These are phyloP conservation scores for Misopates orontium DNA, from an alignment of 257 asterid species.

Conservation along the genomic window DNA sequence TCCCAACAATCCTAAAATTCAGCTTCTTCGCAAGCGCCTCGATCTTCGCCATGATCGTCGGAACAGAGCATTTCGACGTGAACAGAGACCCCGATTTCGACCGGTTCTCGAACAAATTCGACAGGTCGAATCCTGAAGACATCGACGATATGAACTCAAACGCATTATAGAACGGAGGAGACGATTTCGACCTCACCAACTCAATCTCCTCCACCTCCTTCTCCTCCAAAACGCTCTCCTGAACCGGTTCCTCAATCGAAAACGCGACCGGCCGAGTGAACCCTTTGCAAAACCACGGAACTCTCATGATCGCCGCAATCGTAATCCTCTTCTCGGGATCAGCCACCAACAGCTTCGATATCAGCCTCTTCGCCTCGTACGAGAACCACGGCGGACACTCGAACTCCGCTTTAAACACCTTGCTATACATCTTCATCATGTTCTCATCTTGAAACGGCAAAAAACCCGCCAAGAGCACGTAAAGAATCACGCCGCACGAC, in stretches of 20 bases:
- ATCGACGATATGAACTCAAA: slow-evolving; percentile 78
- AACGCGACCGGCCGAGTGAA: slow-evolving; percentile 39
- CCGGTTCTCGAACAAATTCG: slow-evolving; percentile 50
- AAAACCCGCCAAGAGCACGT: slow-evolving; percentile 69
- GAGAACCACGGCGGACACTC: slow-evolving; percentile 79
- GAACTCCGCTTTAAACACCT: slow-evolving; percentile 67
- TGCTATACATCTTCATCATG: slow-evolving; percentile 71
- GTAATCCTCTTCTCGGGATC: slow-evolving; percentile 62
- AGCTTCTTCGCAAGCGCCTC: slow-evolving; percentile 62
- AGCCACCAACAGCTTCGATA: slow-evolving; percentile 60
- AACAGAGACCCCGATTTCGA: slow-evolving; percentile 58
- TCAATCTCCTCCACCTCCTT: slow-evolving; percentile 29
- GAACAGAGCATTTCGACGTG: slow-evolving; percentile 63
- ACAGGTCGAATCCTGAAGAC: slow-evolving; percentile 83
- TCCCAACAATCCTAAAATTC: slow-evolving; percentile 37
- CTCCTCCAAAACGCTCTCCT: not conserved
- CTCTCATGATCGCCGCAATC: slow-evolving; percentile 48
- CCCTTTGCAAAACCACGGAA: slow-evolving; percentile 63
- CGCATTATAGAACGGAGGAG: slow-evolving; percentile 73
- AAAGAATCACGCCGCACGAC: slow-evolving; percentile 85
- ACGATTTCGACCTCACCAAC: slow-evolving; percentile 41
- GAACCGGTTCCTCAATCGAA: slow-evolving; percentile 30
- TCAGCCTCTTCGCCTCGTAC: slow-evolving; percentile 46
- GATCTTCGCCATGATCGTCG: slow-evolving; percentile 47
- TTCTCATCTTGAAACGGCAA: slow-evolving; percentile 75